Evolutionary conservation across 2,329 filamentous ascomycete species (phyloP), one percentile per base, ranked within the genome.

Genomic region (Colletotrichum somersetense): DNA sequence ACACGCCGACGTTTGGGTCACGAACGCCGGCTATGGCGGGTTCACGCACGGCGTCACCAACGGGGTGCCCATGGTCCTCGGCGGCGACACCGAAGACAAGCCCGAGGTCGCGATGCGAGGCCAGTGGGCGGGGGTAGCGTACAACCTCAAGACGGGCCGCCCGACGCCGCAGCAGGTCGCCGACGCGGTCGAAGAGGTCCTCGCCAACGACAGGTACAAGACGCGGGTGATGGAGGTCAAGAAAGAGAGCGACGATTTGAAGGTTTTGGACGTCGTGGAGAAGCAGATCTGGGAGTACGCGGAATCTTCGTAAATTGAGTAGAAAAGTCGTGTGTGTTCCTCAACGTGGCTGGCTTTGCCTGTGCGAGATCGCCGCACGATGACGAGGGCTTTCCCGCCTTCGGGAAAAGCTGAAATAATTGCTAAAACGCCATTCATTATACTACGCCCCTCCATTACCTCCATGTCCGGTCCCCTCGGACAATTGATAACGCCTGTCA

Each of bases 21-120:
- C 81, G 26, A 88, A 87, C 61, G 86, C 81, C 6, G 85, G 86
- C 1, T 88, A 85, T 66, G 85, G 85, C 6, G 85, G 83, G 1
- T 81, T 86, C 66, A 78, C 82, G 30, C 85, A 87, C 67, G 82
- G 81, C 10, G 75, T 87, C 2, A 79, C 80, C 40, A 81, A 84
- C 67, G 84, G 85, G 1, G 83, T 86, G 26, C 85, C 86, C 3
- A 81, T 87, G 76, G 83, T 88, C 2, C 76, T 87, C 38, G 81
- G 83, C 0, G 86, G 86, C 2, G 76, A 78, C 20, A 80, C 77
- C 46, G 81, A 82, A 50, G 84, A 85, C 65, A 85, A 85, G 76
- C 77, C 79, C 2, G 83, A 86, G 73, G 81, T 84, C 16, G 79
- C 79, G 2, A 77, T 80, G 56, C 79, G 85, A 0, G 82, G 81